A percentile compares a stretch with the other conserved stretches of the same genome.
Conservation (phyloP, 768 basidiomycete species). For the Rhizopogon sp. region DNA sequence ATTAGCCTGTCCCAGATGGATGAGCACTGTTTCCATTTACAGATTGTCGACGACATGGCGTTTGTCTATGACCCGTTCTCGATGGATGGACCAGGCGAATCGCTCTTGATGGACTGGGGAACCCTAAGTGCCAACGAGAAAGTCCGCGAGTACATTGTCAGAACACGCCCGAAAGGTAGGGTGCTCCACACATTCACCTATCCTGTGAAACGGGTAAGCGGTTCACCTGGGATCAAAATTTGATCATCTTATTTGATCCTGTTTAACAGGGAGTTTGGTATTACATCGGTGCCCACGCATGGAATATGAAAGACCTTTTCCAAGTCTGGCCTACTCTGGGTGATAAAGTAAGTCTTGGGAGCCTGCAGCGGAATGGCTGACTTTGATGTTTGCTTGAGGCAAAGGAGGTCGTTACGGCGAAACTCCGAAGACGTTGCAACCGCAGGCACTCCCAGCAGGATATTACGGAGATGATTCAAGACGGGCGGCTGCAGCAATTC, state of each 20-base stretch:
- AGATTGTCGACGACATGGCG: constrained; percentile 33
- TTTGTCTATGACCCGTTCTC: constrained; percentile 55
- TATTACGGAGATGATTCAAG: constrained; percentile 33
- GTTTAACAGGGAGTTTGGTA: constrained; percentile 38
- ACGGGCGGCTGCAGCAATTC: constrained; percentile 40
- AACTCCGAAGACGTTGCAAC: constrained; percentile 32
- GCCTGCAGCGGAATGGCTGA: constrained; percentile 3
- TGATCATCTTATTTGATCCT: constrained; percentile 6
- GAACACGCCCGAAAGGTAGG: constrained; percentile 9
- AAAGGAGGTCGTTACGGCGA: constrained; percentile 28
- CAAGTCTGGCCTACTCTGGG: constrained; percentile 36
- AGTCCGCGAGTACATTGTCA: constrained; percentile 30
- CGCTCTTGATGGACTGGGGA: constrained; percentile 55
- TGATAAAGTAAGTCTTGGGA: constrained; percentile 25
- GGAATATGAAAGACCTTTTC: constrained; percentile 27
- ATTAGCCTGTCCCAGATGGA: constrained; percentile 30
- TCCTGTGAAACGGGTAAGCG: constrained; percentile 38
- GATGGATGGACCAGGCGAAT: constrained; percentile 38
- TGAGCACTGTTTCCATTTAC: constrained; percentile 40
- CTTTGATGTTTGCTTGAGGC: constrained; percentile 18
- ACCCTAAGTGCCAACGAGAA: constrained; percentile 26
- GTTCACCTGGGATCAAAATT: background rate
- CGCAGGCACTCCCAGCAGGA: constrained; percentile 26
- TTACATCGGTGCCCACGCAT: constrained; percentile 48
- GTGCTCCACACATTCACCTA: constrained; percentile 49